Conservation (phyloP, 1,139 yeast genomes). For the Blastobotrys elegans region DNA sequence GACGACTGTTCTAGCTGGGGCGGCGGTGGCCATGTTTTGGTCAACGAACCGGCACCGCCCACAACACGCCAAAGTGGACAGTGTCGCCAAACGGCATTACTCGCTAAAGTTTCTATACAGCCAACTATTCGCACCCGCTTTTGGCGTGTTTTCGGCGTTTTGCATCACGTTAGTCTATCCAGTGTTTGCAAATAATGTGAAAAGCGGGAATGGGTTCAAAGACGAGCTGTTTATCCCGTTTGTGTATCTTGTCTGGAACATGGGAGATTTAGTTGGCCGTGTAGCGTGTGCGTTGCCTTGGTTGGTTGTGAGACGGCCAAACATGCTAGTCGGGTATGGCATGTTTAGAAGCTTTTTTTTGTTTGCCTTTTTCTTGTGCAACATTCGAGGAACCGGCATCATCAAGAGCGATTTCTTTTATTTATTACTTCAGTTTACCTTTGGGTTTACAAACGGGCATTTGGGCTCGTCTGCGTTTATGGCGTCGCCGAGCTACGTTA, state of each 20-base stretch:
- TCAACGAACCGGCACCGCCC: not conserved
- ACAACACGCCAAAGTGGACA: not conserved
- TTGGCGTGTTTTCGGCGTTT: conserved; percentile 71
- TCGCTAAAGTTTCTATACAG: conserved; percentile 50
- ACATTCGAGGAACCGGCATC: conserved; percentile 43
- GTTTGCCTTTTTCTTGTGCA: conserved; percentile 46
- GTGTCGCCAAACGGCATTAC: conserved; percentile 25
- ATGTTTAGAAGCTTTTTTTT: conserved; percentile 49
- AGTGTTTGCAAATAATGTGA: conserved; percentile 74
- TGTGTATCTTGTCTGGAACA: conserved; percentile 78
- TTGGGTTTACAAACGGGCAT: conserved; percentile 88
- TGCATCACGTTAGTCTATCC: conserved; percentile 79
- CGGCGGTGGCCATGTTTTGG: conserved; percentile 38
- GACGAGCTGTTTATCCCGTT: conserved; percentile 61
- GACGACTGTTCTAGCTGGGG: conserved; percentile 55
- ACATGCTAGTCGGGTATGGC: conserved; percentile 21
- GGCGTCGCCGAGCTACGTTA: conserved; percentile 58
- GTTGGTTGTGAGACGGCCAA: conserved; percentile 17
- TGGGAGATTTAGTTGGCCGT: conserved; percentile 82
- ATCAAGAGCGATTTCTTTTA: conserved; percentile 63
- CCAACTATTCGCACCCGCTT: conserved; percentile 57
- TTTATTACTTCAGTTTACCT: conserved; percentile 60
- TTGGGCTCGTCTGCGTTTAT: conserved; percentile 75
- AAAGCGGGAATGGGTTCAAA: conserved; percentile 47
- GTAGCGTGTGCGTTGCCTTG: conserved; percentile 51